Percentiles rank a stretch among this genome's conserved stretches.
phyloP scores from a whole-genome alignment of 345 rosid species.

The Ricinus communis region DNA sequence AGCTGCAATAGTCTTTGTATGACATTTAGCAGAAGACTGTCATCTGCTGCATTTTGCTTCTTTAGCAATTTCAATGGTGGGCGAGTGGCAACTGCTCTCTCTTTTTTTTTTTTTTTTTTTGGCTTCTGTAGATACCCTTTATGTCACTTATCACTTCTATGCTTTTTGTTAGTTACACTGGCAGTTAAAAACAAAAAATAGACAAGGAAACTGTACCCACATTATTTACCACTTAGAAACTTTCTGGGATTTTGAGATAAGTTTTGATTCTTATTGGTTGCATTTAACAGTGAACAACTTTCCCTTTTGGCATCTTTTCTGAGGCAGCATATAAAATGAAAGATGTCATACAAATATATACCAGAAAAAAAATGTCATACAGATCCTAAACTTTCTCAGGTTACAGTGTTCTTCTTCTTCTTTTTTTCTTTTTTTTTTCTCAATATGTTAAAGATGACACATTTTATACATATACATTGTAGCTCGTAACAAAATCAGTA shows the following conservation, averaged over 20 bases:
- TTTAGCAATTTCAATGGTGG: background rate
- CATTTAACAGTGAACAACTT: background rate
- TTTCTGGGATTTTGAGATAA: background rate
- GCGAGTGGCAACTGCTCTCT: background rate
- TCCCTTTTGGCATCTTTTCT: background rate
- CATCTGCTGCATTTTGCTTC: constrained; percentile 1
- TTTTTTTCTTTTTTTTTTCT: no score
- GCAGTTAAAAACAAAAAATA: background rate
- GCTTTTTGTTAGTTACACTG: background rate
- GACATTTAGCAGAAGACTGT: background rate
- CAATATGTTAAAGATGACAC: no score
- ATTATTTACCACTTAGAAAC: no score
- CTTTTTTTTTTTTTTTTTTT: background rate
- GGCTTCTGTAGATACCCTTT: background rate
- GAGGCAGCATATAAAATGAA: no score
- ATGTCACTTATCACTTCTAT: background rate
- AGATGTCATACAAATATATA: no score
- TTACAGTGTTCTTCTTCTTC: no score
- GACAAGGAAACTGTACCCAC: no score
- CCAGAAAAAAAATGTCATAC: no score
- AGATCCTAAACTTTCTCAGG: no score
- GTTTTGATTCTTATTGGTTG: background rate
- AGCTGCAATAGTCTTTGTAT: constrained; percentile 4
- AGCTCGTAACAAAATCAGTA: no score
- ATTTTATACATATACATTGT: no score